Percentiles rank a stretch among this genome's conserved stretches.
These are phyloP conservation scores for Hyaloscypha finlandica DNA, from an alignment of 495 filamentous ascomycete genomes.

Conservation along the genomic window DNA sequence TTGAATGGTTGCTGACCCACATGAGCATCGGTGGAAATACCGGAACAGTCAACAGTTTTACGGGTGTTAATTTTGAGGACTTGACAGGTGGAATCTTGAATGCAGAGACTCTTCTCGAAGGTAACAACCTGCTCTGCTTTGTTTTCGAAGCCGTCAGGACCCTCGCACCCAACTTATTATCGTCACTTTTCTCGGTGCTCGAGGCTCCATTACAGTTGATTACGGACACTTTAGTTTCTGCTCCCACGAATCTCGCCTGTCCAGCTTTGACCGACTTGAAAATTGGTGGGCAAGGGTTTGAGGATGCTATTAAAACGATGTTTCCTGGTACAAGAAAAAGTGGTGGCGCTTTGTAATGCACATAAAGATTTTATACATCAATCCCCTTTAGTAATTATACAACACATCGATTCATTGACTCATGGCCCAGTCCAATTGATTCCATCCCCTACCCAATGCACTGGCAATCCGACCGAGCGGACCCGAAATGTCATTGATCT, in stretches of 20 bases:
- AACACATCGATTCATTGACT: too few relatives aligned
- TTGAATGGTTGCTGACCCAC: conserved; percentile 20
- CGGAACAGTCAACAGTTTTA: conserved; percentile 54
- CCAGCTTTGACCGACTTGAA: conserved; percentile 44
- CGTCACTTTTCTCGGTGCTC: conserved; percentile 34
- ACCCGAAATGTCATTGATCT: too few relatives aligned
- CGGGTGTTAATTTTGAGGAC: conserved; percentile 47
- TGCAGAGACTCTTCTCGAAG: conserved; percentile 41
- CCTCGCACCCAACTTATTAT: conserved; percentile 42
- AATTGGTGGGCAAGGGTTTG: conserved; percentile 39
- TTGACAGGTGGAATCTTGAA: conserved; percentile 53
- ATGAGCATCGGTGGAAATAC: conserved; percentile 55
- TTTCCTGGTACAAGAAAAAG: conserved; percentile 38
- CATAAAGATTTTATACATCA: background rate
- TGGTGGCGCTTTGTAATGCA: conserved; percentile 14
- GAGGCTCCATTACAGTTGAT: conserved; percentile 22
- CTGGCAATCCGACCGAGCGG: too few relatives aligned
- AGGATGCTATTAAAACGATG: conserved; percentile 36
- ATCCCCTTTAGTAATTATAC: background rate
- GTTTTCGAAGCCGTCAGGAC: conserved; percentile 44
- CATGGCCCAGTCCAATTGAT: too few relatives aligned
- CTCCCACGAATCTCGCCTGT: conserved; percentile 32
- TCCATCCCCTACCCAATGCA: too few relatives aligned
- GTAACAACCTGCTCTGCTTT: conserved; percentile 52
- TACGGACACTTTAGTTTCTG: conserved; percentile 31